Base-by-base conservation (phyloP, 352 stramenopile species). In the Blastocystis sp. region DNA sequence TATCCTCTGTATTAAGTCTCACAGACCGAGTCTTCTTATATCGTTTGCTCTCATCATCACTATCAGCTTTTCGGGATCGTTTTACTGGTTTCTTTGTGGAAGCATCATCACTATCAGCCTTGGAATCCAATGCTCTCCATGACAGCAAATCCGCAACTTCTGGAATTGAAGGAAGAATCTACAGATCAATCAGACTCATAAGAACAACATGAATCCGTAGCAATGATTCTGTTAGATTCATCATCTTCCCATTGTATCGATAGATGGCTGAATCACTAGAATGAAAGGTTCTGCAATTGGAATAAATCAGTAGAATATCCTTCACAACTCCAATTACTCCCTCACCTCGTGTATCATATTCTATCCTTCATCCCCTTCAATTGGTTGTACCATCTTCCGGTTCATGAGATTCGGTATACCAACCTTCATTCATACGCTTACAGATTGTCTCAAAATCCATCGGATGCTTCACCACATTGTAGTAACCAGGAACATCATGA, bases 401-500 rank as follows among this genome's bases (percentile, higher is more conserved):
- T 14, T 80, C 58, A n/a, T 27, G 52, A 11, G 7, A 4, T 89
- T 94, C 92, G 89, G 88, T 89, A 87, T 95, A 95, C 88, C 91
- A 92, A 35, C 89, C 91, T 54, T 77, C 80, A 37, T 91, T 88
- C 0, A 92, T 73, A 24, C 92, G 92, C 21, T 89, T 90, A 32
- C 90, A 91, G 74, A 95, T 93, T 1, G 93, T 95, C 14, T 92
- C 92, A 14, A 95, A 89, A 87, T 95, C 93, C 86, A 95, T 95
- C 0, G 93, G 93, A 6, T 93, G 89, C 66, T 92, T 88, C 80
- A 95, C 93, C 39, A 94, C 90, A 11, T 89, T 90, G 57, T 94
- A 90, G 74, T 95, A 95, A 81, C 94, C 92, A 9, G 92, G 92
- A 89, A 92, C 94, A 39, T 92, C 92, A 88, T 95, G 92, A 49